Conservation (phyloP, 2,329 filamentous ascomycete species). For the Endothia cerciana region DNA sequence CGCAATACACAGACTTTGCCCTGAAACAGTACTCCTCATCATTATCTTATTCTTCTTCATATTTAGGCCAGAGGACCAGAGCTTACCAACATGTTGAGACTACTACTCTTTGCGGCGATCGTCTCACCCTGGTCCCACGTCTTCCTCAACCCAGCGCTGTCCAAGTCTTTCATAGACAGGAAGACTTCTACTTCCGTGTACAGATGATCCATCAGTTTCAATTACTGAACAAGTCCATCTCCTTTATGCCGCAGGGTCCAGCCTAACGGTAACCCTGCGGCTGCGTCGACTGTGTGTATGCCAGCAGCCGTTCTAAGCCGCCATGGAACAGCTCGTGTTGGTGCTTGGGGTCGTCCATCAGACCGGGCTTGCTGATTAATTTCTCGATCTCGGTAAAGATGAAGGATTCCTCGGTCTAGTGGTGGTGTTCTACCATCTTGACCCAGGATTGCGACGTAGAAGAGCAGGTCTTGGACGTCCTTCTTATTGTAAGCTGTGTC, state of each 20-base stretch:
- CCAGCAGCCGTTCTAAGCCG: slow-evolving; percentile 35
- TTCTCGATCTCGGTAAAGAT: slow-evolving; percentile 42
- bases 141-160: slow-evolving; percentile 29
- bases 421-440: slow-evolving; percentile 42
- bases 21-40: background rate
- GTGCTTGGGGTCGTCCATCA: slow-evolving; percentile 40
- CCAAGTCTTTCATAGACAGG: slow-evolving; percentile 32
- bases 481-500: slow-evolving; percentile 23
- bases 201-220: slow-evolving; percentile 35
- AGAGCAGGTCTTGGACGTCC: slow-evolving; percentile 31
- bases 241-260: slow-evolving; percentile 32
- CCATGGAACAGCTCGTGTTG: slow-evolving; percentile 41
- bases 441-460: slow-evolving; percentile 39
- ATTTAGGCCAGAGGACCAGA: background rate
- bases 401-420: slow-evolving; percentile 38
- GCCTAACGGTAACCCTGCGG: slow-evolving; percentile 34
- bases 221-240: slow-evolving; percentile 33
- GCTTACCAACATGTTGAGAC: slow-evolving; percentile 22
- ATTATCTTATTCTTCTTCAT: background rate
- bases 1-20: too few relatives aligned
- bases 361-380: slow-evolving; percentile 34
- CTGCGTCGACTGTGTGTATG: slow-evolving; percentile 34
- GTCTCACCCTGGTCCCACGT: slow-evolving; percentile 30
- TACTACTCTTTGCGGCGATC: slow-evolving; percentile 29
- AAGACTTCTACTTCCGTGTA: slow-evolving; percentile 37